These are phyloP conservation scores for Pezicula neosporulosa DNA, from an alignment of 2,329 filamentous ascomycete species.

Conservation along the genomic window DNA sequence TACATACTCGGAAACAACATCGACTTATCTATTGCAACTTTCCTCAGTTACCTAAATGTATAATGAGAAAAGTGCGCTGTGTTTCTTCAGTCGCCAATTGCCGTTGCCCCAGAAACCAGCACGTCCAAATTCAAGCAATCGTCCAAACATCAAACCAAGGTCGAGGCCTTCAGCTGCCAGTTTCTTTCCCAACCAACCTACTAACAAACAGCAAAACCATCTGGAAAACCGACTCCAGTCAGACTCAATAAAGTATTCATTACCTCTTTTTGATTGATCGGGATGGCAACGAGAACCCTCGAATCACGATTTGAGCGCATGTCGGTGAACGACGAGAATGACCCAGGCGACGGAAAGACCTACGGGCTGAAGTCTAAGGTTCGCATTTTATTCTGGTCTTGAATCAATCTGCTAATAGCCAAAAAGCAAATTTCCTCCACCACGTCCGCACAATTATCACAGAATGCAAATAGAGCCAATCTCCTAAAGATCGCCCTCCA, in stretches of 20 bases:
- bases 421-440: conserved; percentile 31
- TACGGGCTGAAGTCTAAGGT: conserved; percentile 76
- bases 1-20: too few relatives aligned
- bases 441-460: conserved; percentile 33
- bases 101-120: background rate
- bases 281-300: conserved; percentile 72
- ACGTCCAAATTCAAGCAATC: background rate
- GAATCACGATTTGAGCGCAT: conserved; percentile 89
- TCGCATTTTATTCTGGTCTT: conserved; percentile 29
- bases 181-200: too few relatives aligned
- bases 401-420: conserved; percentile 18
- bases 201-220: too few relatives aligned
- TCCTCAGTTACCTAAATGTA: too few relatives aligned
- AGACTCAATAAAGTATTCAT: too few relatives aligned
- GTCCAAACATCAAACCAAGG: too few relatives aligned
- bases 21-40: too few relatives aligned
- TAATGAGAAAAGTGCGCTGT: too few relatives aligned
- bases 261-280: background rate
- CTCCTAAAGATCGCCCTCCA: conserved; percentile 84
- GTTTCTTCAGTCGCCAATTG: too few relatives aligned
- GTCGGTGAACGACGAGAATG: conserved; percentile 86
- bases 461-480: conserved; percentile 66
- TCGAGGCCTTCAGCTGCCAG: too few relatives aligned
- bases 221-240: too few relatives aligned
- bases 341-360: conserved; percentile 50